Conservation (phyloP, 2,329 filamentous ascomycete genomes). For the Colletotrichum siamense region DNA sequence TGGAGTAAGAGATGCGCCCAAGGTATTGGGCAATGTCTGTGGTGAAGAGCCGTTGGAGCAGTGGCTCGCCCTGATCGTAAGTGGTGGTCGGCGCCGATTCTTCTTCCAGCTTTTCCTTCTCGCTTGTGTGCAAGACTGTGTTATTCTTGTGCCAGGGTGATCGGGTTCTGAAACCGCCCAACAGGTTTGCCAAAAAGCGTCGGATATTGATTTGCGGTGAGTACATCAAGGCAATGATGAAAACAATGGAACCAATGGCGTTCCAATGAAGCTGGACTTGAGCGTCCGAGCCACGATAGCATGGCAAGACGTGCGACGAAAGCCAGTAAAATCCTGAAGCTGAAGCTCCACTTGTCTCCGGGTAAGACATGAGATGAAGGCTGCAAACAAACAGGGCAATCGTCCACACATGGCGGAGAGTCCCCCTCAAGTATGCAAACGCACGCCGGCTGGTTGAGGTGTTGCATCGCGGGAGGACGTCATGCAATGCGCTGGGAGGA, state of each 20-base stretch:
- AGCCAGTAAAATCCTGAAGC: neutral
- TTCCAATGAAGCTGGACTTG: slow-evolving; percentile 27
- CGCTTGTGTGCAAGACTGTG: slow-evolving; percentile 21
- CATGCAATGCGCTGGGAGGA: slow-evolving; percentile 31
- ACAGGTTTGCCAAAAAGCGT: neutral
- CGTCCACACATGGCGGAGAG: neutral
- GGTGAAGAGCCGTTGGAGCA: slow-evolving; percentile 55
- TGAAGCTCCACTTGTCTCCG: neutral
- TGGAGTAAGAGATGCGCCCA: slow-evolving; percentile 63
- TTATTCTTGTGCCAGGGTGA: neutral
- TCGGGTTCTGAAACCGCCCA: neutral
- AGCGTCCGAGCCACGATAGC: neutral
- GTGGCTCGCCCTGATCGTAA: slow-evolving; percentile 47
- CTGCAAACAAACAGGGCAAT: neutral
- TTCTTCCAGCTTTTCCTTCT: slow-evolving; percentile 41
- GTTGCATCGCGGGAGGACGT: neutral
- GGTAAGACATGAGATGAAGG: neutral
- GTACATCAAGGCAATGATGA: slow-evolving; percentile 26
- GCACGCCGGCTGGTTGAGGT: neutral
- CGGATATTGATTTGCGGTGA: slow-evolving; percentile 33
- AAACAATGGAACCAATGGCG: slow-evolving; percentile 6
- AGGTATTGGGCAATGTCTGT: slow-evolving; percentile 59
- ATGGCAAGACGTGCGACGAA: neutral
- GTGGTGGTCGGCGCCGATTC: slow-evolving; percentile 56
- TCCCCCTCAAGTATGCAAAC: neutral